These are phyloP conservation scores for Waitea zeae DNA, from an alignment of 1,284 basidiomycete genomes.

Conservation along the genomic window DNA sequence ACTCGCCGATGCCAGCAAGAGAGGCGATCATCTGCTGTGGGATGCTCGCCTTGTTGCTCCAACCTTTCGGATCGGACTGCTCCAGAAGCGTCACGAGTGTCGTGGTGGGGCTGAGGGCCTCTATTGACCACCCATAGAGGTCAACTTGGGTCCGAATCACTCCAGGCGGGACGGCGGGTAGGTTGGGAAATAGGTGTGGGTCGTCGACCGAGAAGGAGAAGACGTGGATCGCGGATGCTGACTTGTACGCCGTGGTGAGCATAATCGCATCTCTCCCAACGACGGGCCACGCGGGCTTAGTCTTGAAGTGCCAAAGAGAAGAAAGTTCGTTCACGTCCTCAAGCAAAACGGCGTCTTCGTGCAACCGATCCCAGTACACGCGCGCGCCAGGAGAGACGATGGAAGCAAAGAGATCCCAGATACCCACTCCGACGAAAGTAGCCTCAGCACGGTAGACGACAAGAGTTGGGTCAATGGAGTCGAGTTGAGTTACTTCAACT, in stretches of 20 bases:
- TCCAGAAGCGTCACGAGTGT: constrained; percentile 90
- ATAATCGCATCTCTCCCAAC: constrained; percentile 86
- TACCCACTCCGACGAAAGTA: constrained; percentile 88
- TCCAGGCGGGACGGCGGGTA: constrained; percentile 55
- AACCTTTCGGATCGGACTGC: constrained; percentile 94
- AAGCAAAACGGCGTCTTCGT: constrained; percentile 72
- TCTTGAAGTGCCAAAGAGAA: constrained; percentile 83
- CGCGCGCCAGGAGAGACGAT: constrained; percentile 75
- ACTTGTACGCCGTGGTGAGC: constrained; percentile 94
- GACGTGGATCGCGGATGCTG: constrained; percentile 86
- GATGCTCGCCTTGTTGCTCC: constrained; percentile 90
- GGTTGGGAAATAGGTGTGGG: constrained; percentile 66
- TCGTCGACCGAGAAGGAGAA: constrained; percentile 94
- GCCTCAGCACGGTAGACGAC: constrained; percentile 96
- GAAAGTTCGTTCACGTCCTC: constrained; percentile 89
- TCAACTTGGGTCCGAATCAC: constrained; percentile 91
- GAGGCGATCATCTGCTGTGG: constrained; percentile 82
- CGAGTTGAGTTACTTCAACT: constrained; percentile 87
- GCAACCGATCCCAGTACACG: constrained; percentile 78
- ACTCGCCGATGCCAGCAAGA: constrained; percentile 83
- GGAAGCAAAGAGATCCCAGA: constrained; percentile 93
- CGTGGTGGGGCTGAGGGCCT: constrained; percentile 88
- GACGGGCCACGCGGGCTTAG: constrained; percentile 81
- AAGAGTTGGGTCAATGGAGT: constrained; percentile 94
- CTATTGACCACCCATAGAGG: constrained; percentile 93